Conservation (phyloP, 495 filamentous ascomycete species). For the Annulohypoxylon maeteangense region DNA sequence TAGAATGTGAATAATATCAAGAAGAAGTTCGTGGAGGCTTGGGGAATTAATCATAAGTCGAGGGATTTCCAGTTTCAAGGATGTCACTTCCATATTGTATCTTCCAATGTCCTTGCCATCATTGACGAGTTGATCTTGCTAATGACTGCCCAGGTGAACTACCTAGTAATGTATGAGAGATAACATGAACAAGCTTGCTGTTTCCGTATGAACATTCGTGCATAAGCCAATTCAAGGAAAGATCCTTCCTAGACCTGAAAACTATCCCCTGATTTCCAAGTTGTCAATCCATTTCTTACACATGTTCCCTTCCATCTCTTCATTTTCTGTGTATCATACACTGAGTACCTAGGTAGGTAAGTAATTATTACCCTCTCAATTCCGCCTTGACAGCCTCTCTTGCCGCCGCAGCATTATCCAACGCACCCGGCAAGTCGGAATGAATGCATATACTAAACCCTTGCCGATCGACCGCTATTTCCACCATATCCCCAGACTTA, state of each 20-base stretch:
- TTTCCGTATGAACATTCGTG: too few species aligned
- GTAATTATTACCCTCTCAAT: not conserved
- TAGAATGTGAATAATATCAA: not conserved
- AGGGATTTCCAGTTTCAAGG: not conserved
- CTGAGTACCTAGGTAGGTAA: too few species aligned
- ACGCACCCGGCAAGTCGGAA: slow-evolving; percentile 42
- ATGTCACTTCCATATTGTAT: not conserved
- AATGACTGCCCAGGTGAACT: too few species aligned
- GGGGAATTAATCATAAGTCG: not conserved
- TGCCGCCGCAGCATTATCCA: slow-evolving; percentile 36
- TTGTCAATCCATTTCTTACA: too few species aligned
- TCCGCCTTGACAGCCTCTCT: slow-evolving; percentile 29
- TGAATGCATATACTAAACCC: slow-evolving; percentile 46
- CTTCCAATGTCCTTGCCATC: too few species aligned
- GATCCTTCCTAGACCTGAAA: too few species aligned
- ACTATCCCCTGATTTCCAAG: too few species aligned
- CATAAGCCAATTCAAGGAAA: too few species aligned
- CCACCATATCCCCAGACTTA: slow-evolving; percentile 20
- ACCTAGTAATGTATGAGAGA: too few species aligned
- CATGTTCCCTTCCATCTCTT: too few species aligned
- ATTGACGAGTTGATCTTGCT: too few species aligned
- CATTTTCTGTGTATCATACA: not conserved
- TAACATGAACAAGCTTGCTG: too few species aligned
- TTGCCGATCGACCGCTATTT: slow-evolving; percentile 24
- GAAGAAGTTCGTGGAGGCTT: not conserved